A percentile compares a stretch with the other conserved stretches of the same genome.
phyloP scores from a whole-genome alignment of 2,329 filamentous ascomycete species.

The Fusarium sp. region DNA sequence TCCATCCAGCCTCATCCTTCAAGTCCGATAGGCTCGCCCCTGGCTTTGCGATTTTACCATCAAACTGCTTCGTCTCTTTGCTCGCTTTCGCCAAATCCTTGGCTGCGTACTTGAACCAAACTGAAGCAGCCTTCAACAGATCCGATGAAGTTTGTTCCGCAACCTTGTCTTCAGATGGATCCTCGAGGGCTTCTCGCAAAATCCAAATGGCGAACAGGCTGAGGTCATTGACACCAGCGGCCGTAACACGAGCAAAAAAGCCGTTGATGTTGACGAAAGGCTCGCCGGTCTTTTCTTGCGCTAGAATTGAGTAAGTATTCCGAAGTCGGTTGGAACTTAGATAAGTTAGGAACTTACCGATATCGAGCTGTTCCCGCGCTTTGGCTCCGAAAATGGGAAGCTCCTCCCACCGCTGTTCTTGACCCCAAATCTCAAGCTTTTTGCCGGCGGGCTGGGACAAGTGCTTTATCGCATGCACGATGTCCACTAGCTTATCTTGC shows the following conservation, averaged over 20 bases:
- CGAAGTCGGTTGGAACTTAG: fast-evolving
- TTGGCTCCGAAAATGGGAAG: conserved; percentile 39
- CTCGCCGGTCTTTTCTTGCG: conserved; percentile 25
- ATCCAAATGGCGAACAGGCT: conserved; percentile 40
- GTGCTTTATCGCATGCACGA: conserved; percentile 38
- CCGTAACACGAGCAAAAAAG: conserved; percentile 38
- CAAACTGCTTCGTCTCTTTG: conserved; percentile 35
- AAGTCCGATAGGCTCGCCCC: conserved; percentile 22
- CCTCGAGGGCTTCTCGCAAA: conserved; percentile 37
- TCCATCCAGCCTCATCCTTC: conserved; percentile 28
- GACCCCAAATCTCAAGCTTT: conserved; percentile 38
- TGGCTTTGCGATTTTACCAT: conserved; percentile 36
- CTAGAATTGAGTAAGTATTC: conserved; percentile 12
- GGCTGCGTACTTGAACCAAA: conserved; percentile 37
- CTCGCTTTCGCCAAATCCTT: not conserved
- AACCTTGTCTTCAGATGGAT: conserved; percentile 29
- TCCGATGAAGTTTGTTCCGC: not conserved
- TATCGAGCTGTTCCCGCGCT: conserved; percentile 39
- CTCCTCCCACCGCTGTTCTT: conserved; percentile 35
- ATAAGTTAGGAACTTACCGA: conserved; percentile 11
- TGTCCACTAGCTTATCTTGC: conserved; percentile 43
- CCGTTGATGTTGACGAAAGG: conserved; percentile 32
- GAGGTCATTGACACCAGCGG: conserved; percentile 29
- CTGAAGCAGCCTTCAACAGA: conserved; percentile 16
- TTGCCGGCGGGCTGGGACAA: conserved; percentile 26